These are phyloP conservation scores for Phytopythium kandeliae DNA, from an alignment of 352 stramenopile genomes.

Conservation along the genomic window DNA sequence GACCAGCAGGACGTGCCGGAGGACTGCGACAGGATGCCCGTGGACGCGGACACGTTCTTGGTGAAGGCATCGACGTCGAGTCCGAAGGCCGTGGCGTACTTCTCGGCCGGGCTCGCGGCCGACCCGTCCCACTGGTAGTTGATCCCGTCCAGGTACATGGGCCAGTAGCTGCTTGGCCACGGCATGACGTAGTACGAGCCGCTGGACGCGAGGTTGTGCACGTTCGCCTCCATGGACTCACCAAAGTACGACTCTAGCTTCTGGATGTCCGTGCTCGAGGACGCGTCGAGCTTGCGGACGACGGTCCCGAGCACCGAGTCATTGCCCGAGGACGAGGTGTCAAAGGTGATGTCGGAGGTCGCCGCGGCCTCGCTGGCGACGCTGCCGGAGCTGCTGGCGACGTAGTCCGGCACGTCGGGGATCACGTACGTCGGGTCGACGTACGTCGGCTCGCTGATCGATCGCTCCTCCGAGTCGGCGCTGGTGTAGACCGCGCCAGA, in stretches of 20 bases:
- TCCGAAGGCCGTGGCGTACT: slow-evolving; percentile 45
- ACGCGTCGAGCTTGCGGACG: slow-evolving; percentile 7
- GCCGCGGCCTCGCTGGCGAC: not conserved
- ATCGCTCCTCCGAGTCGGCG: not conserved
- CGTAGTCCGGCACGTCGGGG: slow-evolving; percentile 12
- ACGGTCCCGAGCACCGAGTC: slow-evolving; percentile 5
- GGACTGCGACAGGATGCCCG: slow-evolving; percentile 26
- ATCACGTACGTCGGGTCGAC: slow-evolving; percentile 5
- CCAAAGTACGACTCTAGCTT: slow-evolving; percentile 31
- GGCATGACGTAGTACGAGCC: slow-evolving; percentile 22
- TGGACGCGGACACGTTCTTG: slow-evolving; percentile 26
- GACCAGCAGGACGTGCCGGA: slow-evolving; percentile 18
- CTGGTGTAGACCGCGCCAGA: slow-evolving; percentile 15
- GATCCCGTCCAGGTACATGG: slow-evolving; percentile 54
- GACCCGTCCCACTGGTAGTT: slow-evolving; percentile 42
- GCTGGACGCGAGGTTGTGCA: slow-evolving; percentile 15
- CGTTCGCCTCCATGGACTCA: slow-evolving; percentile 18
- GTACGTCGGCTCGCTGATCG: slow-evolving; percentile 11
- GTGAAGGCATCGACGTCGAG: slow-evolving; percentile 28
- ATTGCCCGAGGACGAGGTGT: slow-evolving; percentile 13
- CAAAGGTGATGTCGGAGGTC: slow-evolving; percentile 10
- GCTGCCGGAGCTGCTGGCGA: slow-evolving; percentile 5
- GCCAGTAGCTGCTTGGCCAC: slow-evolving; percentile 55
- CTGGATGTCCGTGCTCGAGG: slow-evolving; percentile 20
- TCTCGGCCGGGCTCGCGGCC: slow-evolving; percentile 17